Base-by-base conservation (phyloP, 2,329 filamentous ascomycete species). In the Epichloe aotearoae region DNA sequence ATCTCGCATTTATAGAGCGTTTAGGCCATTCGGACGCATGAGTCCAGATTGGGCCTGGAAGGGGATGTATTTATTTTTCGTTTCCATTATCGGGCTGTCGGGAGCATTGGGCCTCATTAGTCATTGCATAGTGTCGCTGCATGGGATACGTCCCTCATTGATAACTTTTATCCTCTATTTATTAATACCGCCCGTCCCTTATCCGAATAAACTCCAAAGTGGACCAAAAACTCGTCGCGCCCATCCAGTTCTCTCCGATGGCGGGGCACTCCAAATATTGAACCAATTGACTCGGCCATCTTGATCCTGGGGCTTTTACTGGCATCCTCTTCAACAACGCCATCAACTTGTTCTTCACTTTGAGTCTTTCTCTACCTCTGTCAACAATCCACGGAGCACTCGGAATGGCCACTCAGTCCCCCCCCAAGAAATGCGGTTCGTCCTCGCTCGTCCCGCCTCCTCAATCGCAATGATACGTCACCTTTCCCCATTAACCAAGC, bases 351-450 rank as follows among this genome's bases (percentile, higher is more conserved):
- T 30, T 19, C 15, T 33, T 37, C 3, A 26, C 11, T 40, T 19
- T 40, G 7, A 15, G 20, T 23, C 2, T n/a, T 19, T n/a, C 8
- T 20, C 5, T 17, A 14, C 46, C n/a, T 23, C 30, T 30, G 30
- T 45, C 10, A 38, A 47, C 34, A 34, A 34, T 4, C 30, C 17
- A 20, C 26, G 17, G n/a, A 37, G 4, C 11, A 7, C 20, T 11
- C 51, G 50, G 19, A 10, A 67, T 66, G 63, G 56, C 59, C n/a
- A 56, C 69, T 56, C 67, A 72, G 67, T 75, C 76, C 76, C 46
- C 67, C 69, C 67, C 69, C 53, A 80, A 79, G 71, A 80, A 79
- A 66, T 78, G 75, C 69, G 76, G 75, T 78, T 71, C 52, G 74
- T 64, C 46, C 34, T 20, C 20, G 26, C 46, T 23, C n/a, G 8